Base-by-base conservation (phyloP, 2,329 filamentous ascomycete species). In the Ustilaginoidea virens region DNA sequence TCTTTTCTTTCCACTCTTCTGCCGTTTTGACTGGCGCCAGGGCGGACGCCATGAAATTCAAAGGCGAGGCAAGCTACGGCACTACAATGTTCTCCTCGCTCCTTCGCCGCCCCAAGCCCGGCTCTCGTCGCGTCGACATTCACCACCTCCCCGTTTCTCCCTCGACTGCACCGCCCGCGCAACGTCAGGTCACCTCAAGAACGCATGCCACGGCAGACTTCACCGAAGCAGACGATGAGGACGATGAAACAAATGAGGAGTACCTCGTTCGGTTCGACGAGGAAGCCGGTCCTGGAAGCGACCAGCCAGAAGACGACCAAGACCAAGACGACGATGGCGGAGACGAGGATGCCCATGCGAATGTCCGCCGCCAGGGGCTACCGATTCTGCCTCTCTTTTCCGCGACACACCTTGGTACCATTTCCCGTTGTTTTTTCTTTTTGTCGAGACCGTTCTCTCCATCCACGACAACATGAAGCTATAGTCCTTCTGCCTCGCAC, bases 351-450 rank as follows among this genome's bases (percentile, higher is more conserved):
- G 61, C 66, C 21, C 59, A 61, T 33, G 55, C 60, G 11, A 60
- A 63, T 14, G 53, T 56, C 25, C 50, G 48, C n/a, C 46, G 52
- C 12, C 45, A 47, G 18, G 38, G 34, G 31, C 47, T 49, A 39
- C 57, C 57, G 15, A 46, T 69, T 25, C 60, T 92, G 36, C 83
- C 83, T 27, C 74, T 92, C 32, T 92, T 92, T 51, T 85, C 80
- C 26, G 69, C 79, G 14, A 69, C 70, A 32, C 76, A 86, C 52
- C 65, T 92, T 39, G 80, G 80, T 83, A 61, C 17, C 31, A 26
- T 28, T 26, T 30, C 23, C 5, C 25, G 7, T 25, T 21, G 20
- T 24, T 21, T 23, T 27, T 21, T 17, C 34, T 34, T 28, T 36
- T 18, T 23, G 7, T 11, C 19, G 7, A 11, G 11, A 11, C 11